A percentile compares a stretch with the other conserved stretches of the same genome.
phyloP scores from a whole-genome alignment of 306 rosid species.

The Corylus americana region DNA sequence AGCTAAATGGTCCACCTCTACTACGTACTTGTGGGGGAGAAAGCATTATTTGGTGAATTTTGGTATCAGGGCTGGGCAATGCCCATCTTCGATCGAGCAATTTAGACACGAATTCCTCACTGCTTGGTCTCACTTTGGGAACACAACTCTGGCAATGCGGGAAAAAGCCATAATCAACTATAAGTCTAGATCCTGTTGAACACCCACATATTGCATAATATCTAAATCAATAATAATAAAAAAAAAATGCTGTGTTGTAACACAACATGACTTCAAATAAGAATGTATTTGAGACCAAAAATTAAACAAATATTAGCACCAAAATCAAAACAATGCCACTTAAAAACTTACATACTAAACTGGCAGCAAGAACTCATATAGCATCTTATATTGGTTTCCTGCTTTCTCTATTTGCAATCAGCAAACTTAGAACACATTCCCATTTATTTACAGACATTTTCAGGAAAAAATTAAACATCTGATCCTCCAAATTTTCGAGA shows the following conservation, averaged over 20 bases:
- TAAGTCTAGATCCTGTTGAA: neutral
- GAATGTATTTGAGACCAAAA: neutral
- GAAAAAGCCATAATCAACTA: neutral
- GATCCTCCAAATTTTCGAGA: neutral
- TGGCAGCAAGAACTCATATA: too few relatives aligned
- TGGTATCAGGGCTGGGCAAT: conserved; percentile 55
- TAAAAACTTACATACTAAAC: too few relatives aligned
- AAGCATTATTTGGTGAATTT: conserved; percentile 54
- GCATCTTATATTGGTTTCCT: neutral
- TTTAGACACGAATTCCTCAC: conserved; percentile 53
- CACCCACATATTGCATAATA: neutral
- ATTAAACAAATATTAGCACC: neutral
- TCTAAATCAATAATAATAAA: neutral
- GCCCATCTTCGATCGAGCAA: conserved; percentile 78
- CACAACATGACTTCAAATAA: neutral
- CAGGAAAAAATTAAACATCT: neutral
- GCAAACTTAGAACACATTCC: neutral
- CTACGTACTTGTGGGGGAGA: conserved; percentile 14
- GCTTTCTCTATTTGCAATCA: neutral
- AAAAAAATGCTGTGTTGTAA: neutral
- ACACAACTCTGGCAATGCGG: conserved; percentile 38
- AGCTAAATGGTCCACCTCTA: conserved; percentile 24
- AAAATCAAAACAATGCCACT: neutral
- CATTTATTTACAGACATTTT: neutral
- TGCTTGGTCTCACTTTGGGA: conserved; percentile 34